phyloP scores from a whole-genome alignment of 176 grass and related monocot species.

The Avena atlantica region DNA sequence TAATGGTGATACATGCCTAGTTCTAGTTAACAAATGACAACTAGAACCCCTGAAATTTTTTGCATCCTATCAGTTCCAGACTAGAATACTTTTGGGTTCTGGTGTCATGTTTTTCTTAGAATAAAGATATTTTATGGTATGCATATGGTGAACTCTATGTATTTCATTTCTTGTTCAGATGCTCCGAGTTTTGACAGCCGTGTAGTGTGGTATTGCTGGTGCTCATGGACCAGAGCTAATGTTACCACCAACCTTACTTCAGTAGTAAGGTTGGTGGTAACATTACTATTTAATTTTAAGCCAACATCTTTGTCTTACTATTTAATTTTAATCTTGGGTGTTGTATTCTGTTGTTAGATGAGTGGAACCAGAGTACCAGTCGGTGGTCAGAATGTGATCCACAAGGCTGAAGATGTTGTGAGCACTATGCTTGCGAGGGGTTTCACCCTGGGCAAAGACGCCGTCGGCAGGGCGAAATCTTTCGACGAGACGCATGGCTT shows the following conservation, averaged over 20 bases:
- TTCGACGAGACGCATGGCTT: conserved; percentile 80
- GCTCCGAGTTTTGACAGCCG: background rate
- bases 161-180: background rate
- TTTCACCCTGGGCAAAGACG: conserved; percentile 80
- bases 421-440: conserved; percentile 90
- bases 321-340: background rate
- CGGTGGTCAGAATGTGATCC: conserved; percentile 53
- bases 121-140: background rate
- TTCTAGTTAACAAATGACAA: background rate
- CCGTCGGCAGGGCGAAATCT: conserved; percentile 68
- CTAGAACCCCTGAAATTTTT: background rate
- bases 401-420: conserved; percentile 94
- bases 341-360: conserved; percentile 30
- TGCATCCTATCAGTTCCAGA: background rate
- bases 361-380: conserved; percentile 49
- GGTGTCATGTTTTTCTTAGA: background rate
- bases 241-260: background rate
- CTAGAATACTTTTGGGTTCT: background rate
- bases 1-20: background rate
- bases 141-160: conserved; percentile 14
- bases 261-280: background rate
- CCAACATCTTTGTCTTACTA: background rate
- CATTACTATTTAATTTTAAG: background rate
- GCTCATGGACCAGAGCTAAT: conserved; percentile 6
- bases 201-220: conserved; percentile 18